phyloP scores from a whole-genome alignment of 306 rosid genomes.

The Malus orientalis region DNA sequence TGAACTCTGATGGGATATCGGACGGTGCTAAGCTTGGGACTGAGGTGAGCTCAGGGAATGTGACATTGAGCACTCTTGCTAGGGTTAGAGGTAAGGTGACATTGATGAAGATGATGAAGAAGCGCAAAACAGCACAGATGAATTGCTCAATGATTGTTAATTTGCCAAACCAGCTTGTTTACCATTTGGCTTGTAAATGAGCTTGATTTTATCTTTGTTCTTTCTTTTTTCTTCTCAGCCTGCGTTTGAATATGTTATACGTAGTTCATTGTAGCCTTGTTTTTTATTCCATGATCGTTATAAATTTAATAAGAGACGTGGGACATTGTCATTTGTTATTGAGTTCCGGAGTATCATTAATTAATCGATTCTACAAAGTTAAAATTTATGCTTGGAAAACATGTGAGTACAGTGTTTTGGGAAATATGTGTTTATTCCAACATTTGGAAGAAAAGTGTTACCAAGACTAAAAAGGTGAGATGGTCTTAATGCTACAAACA shows the following conservation, averaged over 20 bases:
- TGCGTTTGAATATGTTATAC: background rate
- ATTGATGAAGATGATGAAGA: conserved; percentile 18
- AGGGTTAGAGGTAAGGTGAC: conserved; percentile 15
- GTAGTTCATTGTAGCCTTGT: background rate
- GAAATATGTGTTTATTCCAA: too few species aligned
- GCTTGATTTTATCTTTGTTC: background rate
- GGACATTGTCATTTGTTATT: background rate
- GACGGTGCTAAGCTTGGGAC: background rate
- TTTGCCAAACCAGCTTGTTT: background rate
- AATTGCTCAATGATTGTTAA: conserved; percentile 17
- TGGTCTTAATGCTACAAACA: too few species aligned
- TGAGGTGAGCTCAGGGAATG: background rate
- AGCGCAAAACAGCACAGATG: conserved; percentile 19
- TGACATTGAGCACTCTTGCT: background rate
- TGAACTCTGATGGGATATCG: background rate
- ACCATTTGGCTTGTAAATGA: conserved; percentile 7
- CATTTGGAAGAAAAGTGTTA: too few species aligned
- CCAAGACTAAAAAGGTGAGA: too few species aligned
- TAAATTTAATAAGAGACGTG: background rate
- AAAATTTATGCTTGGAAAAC: too few species aligned
- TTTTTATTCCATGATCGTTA: background rate
- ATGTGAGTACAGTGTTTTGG: too few species aligned
- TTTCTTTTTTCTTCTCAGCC: background rate
- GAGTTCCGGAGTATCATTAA: background rate
- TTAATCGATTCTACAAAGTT: background rate